Percentiles rank a stretch among this genome's conserved stretches.
These are phyloP conservation scores for Teratosphaeria viscida DNA, from an alignment of 2,329 filamentous ascomycete species.

Conservation along the genomic window DNA sequence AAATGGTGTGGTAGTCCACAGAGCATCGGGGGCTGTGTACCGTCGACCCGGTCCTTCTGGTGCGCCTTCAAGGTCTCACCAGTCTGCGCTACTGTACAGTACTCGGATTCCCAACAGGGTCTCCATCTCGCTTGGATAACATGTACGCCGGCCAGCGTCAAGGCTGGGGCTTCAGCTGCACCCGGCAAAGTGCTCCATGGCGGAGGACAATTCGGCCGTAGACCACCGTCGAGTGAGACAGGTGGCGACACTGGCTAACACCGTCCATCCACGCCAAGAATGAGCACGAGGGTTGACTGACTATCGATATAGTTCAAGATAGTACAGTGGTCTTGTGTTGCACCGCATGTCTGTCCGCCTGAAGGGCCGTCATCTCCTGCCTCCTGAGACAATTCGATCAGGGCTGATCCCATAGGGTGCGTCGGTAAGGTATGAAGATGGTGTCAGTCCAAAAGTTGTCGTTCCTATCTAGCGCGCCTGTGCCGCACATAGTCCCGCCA, in stretches of 20 bases:
- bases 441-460: not conserved
- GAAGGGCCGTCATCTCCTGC: not conserved
- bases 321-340: not conserved
- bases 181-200: no score
- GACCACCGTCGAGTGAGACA: not conserved
- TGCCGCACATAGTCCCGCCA: not conserved
- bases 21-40: not conserved
- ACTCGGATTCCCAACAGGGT: no score
- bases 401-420: not conserved
- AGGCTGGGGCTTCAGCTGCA: no score
- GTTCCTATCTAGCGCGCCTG: not conserved
- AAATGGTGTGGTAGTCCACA: not conserved
- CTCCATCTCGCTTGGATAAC: no score
- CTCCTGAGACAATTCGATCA: not conserved
- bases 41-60: not conserved
- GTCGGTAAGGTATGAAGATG: no score
- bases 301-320: not conserved
- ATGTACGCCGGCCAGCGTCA: no score
- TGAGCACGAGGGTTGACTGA: not conserved
- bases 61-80: no score
- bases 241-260: not conserved
- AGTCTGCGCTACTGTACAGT: no score
- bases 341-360: not conserved
- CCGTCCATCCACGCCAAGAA: not conserved
- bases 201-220: not conserved